Percentiles rank a stretch among this genome's conserved stretches.
Evolutionary conservation across 192 early-diverging fungal genomes (phyloP).

Genomic region (Phlyctochytrium bullatum): DNA sequence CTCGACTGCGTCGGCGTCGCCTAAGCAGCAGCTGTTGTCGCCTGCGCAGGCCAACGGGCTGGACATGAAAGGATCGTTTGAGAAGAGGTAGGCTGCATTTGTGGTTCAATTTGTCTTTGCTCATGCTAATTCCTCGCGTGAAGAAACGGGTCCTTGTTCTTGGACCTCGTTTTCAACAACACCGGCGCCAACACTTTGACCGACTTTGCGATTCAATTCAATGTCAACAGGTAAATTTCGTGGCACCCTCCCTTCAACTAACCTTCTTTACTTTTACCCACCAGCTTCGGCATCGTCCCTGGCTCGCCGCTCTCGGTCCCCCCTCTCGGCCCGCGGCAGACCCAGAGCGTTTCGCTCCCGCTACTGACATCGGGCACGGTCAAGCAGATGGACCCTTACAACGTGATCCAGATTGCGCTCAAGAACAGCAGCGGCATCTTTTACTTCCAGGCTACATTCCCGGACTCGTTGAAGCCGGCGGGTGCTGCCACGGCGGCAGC

Average conservation of each 20-base stretch:
- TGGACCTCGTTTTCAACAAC: conserved; percentile 68
- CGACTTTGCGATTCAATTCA: conserved; percentile 76
- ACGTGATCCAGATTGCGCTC: conserved; percentile 66
- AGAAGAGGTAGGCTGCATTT: conserved; percentile 12
- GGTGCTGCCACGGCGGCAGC: too few species aligned
- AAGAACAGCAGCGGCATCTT: conserved; percentile 65
- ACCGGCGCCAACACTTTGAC: conserved; percentile 42
- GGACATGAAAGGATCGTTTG: conserved; percentile 34
- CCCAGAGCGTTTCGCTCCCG: conserved; percentile 44
- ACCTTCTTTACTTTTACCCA: neutral
- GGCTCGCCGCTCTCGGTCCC: conserved; percentile 41
- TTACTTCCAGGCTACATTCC: conserved; percentile 68
- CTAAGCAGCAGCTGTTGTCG: conserved; percentile 30
- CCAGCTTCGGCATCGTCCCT: conserved; percentile 59
- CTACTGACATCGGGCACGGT: conserved; percentile 46
- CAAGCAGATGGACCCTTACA: conserved; percentile 13
- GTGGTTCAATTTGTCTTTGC: neutral
- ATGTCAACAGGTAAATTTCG: conserved; percentile 63
- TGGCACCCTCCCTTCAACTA: neutral
- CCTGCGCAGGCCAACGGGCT: conserved; percentile 33
- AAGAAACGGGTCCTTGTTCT: conserved; percentile 53
- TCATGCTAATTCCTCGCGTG: conserved; percentile 42
- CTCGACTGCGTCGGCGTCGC: conserved; percentile 13
- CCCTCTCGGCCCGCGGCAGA: conserved; percentile 42
- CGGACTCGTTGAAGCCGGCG: conserved; percentile 14